Evolutionary conservation across 148 eudicot genomes (phyloP), one percentile per base, ranked within the genome.

Genomic region (Chenopodium suecicum): DNA sequence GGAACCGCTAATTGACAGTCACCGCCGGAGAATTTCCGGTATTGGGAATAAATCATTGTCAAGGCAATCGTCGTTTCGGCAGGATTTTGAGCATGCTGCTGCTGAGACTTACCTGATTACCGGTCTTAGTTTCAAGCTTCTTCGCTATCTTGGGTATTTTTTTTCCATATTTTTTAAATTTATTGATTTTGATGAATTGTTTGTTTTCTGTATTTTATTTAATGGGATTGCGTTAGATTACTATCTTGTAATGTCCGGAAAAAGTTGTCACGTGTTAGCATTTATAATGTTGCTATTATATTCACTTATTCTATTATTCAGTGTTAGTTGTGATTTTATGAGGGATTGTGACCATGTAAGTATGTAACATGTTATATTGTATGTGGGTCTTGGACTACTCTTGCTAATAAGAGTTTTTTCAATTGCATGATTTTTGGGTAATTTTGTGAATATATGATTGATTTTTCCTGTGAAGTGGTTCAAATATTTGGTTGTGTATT

Each of bases 51-150:
- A 41, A 6, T 66, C 67, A 1, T 83, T 81, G 44, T 10, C 77
- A 4, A 78, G 88, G 22, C 88, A 85, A 70, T 87, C 84, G 56
- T 90, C 98, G 9, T 85, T 95, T 31, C 56, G 92, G 14, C 79
- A 85, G 2, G 90, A 95, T 62, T 77, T 95, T n/a, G 88, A 92
- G 9, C 97, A 91, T 80, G 98, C 97, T 22, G 99, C 99, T 31
- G 89, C 95, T 13, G 98, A 94, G 88, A 96, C 98, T 58, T 94
- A 89, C 82, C 77, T 96, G 78, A 76, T 94, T 56, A 94, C 99
- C 29, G 86, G 89, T 1, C 93, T 94, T 76, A 86, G 81, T 78
- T 92, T 93, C 86, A 90, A 86, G 85, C 92, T 95, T 50, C 98
- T 95, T 69, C 23, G 89, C 22, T 89, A 88, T 68, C 94, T 96